Base-by-base conservation (phyloP, 331 rosid genomes). In the Malus hybrid region DNA sequence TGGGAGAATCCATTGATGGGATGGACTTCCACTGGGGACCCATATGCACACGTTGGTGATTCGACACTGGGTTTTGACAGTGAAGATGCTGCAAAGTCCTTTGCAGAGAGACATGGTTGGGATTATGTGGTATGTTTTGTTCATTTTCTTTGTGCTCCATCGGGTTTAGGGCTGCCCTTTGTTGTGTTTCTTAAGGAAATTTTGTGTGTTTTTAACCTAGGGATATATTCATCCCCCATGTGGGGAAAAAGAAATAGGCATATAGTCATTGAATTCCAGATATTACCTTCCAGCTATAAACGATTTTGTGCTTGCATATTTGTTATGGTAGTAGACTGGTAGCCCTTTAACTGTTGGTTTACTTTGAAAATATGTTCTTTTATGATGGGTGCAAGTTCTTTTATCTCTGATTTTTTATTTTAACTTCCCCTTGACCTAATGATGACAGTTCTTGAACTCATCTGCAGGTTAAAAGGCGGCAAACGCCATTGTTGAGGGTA, bases 1-100 rank as follows among this genome's bases (percentile, higher is more conserved):
- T 94, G 99, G 99, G 99, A 94, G 77, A 94, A 94, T 80, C 99
- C 99, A 74, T 78, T 94, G 82, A 94, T 94, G 99, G 99, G 99
- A 50, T 94, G 99, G 99, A 94, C 99, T 10, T 94, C 99, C 62
- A 94, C 99, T 60, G 99, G 99, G 55, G 99, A 94, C 78, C 97
- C 99, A 56, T 94, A 92, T 54, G 77, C 99, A 62, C 83, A 94
- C 67, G 99, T 94, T 73, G 99, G 99, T 68, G 99, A 92, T 69
- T 73, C 99, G 31, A 96, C 82, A 67, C 84, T 94, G 76, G 59
- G 80, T 86, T 94, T 94, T 81, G 99, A 94, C 66, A 90, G 88
- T 15, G 97, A 73, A 85, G 97, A 79, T 79, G 93, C 95, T 18
- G 99, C 99, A 62, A 94, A 81, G 83, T 83, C 76, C 66, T 94